Percentiles rank a stretch among this genome's conserved stretches.
Conservation (phyloP, 768 basidiomycete genomes). For the Krasilnikovozyma curviuscula region DNA sequence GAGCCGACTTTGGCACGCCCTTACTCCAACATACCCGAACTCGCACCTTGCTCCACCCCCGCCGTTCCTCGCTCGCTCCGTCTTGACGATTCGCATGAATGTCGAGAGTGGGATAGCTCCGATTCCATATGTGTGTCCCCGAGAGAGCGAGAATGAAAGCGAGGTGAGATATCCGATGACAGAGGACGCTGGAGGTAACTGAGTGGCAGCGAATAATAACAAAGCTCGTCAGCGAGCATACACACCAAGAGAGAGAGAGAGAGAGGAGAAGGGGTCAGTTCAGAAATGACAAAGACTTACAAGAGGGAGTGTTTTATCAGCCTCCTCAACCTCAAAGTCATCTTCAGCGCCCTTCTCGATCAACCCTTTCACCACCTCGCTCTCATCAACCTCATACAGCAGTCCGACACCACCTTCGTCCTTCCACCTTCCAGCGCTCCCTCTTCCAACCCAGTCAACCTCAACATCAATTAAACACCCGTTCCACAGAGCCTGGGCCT, state of each 20-base stretch:
- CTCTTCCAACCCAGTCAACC: constrained; percentile 43
- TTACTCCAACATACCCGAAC: too few species aligned
- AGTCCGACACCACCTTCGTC: constrained; percentile 10
- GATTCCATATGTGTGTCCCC: constrained; percentile 58
- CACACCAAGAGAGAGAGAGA: not conserved
- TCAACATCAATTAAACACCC: constrained; percentile 50
- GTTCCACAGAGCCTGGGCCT: constrained; percentile 34
- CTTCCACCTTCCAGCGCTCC: too few species aligned
- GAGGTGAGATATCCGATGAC: constrained; percentile 70
- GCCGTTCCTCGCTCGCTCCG: too few species aligned
- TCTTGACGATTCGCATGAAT: too few species aligned
- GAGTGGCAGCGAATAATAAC: not conserved
- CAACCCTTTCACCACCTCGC: not conserved
- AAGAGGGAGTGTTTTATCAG: not conserved
- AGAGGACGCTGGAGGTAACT: constrained; percentile 5
- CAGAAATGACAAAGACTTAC: not conserved
- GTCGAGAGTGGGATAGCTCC: constrained; percentile 43
- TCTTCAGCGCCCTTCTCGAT: constrained; percentile 4
- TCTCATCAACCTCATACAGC: not conserved
- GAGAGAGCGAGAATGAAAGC: constrained; percentile 59
- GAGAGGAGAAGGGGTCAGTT: not conserved
- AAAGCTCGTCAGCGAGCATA: not conserved
- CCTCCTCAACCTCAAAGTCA: constrained; percentile 3
- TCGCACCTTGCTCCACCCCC: too few species aligned
- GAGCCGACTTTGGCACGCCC: too few species aligned